Evolutionary conservation across 495 filamentous ascomycete genomes (phyloP), one percentile per base, ranked within the genome.

Genomic region (Hypoxylon rickii): DNA sequence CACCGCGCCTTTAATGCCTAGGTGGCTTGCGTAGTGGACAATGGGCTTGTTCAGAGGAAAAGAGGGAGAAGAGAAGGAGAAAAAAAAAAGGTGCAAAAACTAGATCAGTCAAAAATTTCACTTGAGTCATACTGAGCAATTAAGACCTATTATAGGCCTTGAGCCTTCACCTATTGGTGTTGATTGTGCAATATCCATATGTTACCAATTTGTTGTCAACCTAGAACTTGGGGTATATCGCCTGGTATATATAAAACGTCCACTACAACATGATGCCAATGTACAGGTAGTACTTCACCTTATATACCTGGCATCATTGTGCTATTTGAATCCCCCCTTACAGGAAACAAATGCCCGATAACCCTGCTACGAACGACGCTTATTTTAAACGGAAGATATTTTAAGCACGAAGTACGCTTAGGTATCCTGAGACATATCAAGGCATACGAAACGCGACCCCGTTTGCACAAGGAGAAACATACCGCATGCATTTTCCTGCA

Each of bases 391-490:
- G 24, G 10, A 29, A 29, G 4, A 29, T 29, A 29, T 10, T 29
- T 29, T 29, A 29, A 10, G 10, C 24, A 4, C 10, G 10, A 29
- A 10, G 10, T 10, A 29, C 24, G 12, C n/a, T n/a, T n/a, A n/a
- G n/a, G n/a, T n/a, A n/a, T n/a, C n/a, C n/a, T n/a, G n/a, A n/a
- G n/a, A n/a, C n/a, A n/a, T n/a, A n/a, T n/a, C n/a, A n/a, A n/a
- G 58, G 34, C 44, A 51, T 53, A 62, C 51, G 47, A 54, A 64
- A 57, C 51, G 49, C 55, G 58, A 51, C 20, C 36, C 55, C 52
- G 65, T 68, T 68, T 68, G 65, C 63, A 63, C 52, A 45, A 61
- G 56, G 47, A 58, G 51, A 63, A 49, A 57, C 53, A 57, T 38
- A 44, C 59, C 11, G 51, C 48, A 68, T 65, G 51, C 46, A 55